Conservation (phyloP, 768 basidiomycete genomes). For the Trametes gibbosa region DNA sequence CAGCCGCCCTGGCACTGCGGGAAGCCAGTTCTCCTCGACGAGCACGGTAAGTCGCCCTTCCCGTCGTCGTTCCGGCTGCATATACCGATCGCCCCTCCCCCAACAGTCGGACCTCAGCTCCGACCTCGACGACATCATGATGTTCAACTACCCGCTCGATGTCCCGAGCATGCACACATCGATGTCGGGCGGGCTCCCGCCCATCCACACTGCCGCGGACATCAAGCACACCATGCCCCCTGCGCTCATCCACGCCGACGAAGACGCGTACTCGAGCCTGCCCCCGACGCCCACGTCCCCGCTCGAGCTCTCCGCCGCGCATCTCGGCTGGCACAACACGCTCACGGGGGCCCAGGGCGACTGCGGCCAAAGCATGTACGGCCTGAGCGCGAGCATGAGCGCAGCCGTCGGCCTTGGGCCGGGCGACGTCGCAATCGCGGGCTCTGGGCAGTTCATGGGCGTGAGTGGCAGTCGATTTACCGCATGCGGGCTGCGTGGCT, state of each 20-base stretch:
- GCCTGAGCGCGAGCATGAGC: neutral
- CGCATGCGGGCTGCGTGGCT: neutral
- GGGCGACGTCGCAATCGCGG: constrained; percentile 12
- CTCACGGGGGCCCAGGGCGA: neutral
- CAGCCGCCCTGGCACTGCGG: constrained; percentile 20
- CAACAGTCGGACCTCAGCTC: constrained; percentile 22
- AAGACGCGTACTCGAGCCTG: constrained; percentile 29
- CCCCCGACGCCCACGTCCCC: constrained; percentile 23
- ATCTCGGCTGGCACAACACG: constrained; percentile 10
- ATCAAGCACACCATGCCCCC: constrained; percentile 12
- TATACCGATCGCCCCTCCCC: neutral
- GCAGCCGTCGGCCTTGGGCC: neutral
- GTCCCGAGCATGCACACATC: constrained; percentile 9
- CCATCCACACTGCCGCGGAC: neutral
- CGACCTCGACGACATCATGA: constrained; percentile 23
- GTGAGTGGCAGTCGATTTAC: neutral
- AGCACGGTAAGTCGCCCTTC: constrained; percentile 6
- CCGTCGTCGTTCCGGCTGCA: neutral
- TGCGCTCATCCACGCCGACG: constrained; percentile 24
- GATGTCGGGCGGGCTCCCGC: constrained; percentile 9
- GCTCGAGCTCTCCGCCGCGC: constrained; percentile 11
- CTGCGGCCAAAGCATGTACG: constrained; percentile 9
- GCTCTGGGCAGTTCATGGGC: constrained; percentile 11
- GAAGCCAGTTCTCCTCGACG: constrained; percentile 8
- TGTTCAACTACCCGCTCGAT: constrained; percentile 16